Evolutionary conservation across 768 basidiomycete species (phyloP), one percentile per base, ranked within the genome.

Genomic region (Hericium coralloides): DNA sequence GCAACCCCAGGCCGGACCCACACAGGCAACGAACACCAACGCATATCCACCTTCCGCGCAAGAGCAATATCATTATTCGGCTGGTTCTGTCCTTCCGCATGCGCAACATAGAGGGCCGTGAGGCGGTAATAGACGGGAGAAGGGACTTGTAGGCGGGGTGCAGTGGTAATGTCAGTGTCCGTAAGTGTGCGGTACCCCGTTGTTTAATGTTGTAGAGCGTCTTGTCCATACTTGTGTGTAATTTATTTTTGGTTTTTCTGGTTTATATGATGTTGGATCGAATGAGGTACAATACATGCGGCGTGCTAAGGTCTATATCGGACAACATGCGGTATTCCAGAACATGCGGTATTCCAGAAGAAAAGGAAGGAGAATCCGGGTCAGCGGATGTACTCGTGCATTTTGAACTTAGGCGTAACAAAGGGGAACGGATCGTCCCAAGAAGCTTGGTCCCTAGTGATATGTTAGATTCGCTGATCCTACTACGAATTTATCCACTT

Each of bases 391-490:
- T 58, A 56, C 56, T 63, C 62, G 45, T 63, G 58, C 60, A 63
- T 61, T 15, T 61, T 61, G 57, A 63, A 63, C 49, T 59, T 55
- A 18, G 51, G 47, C 18, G 62, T 47, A 4, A 61, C 58, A 15
- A 61, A 63, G n/a, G 62, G 57, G 53, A 63, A 63, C 8, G 62
- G 62, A 18, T 63, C 62, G 38, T 59, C 62, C 62, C 62, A 63
- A 10, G 62, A 52, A 12, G 62, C 62, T 2, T 61, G 57, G 31
- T 63, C 62, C 43, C 79, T 65, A 78, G 79, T 55, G 47, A 2
- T 10, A 12, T 14, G 41, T 47, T 2, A 37, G 55, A 53, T 36
- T 14, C 17, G 23, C 39, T n/a, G 31, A 4, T 17, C 53, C 1
- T 23, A 48, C 15, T 52, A 54, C n/a, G 43, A 22, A 36, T 52